Evolutionary conservation across 1,284 basidiomycete genomes (phyloP).

Genomic region (Ceratobasidium sp.): DNA sequence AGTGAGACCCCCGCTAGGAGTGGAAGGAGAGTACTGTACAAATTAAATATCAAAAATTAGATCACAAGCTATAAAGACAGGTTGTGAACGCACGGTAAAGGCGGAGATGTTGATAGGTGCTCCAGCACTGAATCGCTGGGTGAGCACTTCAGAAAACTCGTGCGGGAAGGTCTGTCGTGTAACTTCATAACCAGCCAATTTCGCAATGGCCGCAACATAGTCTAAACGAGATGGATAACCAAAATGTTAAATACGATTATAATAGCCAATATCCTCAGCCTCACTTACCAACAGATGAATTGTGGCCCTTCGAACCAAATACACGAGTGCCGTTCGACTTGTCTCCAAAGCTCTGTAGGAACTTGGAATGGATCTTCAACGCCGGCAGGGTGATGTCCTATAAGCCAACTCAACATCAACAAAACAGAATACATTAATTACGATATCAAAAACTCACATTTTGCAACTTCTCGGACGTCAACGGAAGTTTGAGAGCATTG

Average conservation of each 20-base stretch:
- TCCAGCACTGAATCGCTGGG: constrained; percentile 12
- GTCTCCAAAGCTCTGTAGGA: constrained; percentile 34
- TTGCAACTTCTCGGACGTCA: constrained; percentile 33
- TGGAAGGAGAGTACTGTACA: constrained; percentile 29
- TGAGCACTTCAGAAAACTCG: constrained; percentile 17
- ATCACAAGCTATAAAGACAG: not conserved
- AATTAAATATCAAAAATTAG: not conserved
- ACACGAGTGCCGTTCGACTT: constrained; percentile 38
- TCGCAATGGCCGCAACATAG: constrained; percentile 35
- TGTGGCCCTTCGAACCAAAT: constrained; percentile 33
- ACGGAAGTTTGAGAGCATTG: constrained; percentile 12
- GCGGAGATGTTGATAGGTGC: constrained; percentile 21
- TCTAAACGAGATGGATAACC: not conserved
- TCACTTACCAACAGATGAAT: constrained; percentile 33
- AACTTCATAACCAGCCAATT: constrained; percentile 32
- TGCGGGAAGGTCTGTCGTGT: constrained; percentile 33
- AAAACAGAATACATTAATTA: not conserved
- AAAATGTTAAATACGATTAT: not conserved
- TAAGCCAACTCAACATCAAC: not conserved
- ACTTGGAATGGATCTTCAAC: constrained; percentile 30
- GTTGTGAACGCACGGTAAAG: constrained; percentile 3
- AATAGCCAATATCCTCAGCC: not conserved
- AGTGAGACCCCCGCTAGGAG: constrained; percentile 17
- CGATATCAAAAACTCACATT: not conserved
- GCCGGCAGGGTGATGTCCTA: constrained; percentile 30